Percentiles rank a stretch among this genome's conserved stretches.
Conservation (phyloP, 2,329 filamentous ascomycete genomes). For the Calycina herbarum region DNA sequence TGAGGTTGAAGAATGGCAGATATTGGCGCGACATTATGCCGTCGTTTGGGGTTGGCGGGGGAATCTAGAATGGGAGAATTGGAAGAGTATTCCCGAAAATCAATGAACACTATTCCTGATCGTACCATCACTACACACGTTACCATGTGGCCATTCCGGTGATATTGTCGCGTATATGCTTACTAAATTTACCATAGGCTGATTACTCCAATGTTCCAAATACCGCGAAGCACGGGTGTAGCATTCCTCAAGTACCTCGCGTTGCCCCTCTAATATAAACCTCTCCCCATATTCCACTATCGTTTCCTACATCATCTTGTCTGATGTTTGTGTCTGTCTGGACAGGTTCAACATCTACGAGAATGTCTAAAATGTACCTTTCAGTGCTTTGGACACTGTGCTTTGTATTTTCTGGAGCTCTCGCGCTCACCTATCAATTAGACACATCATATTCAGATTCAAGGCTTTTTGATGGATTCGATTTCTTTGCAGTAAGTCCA, state of each 20-base stretch:
- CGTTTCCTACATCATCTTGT: background rate
- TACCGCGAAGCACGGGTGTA: background rate
- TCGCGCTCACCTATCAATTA: slow-evolving; percentile 19
- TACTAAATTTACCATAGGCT: background rate
- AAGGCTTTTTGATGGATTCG: slow-evolving; percentile 47
- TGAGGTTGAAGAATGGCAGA: slow-evolving; percentile 90
- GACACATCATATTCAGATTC: slow-evolving; percentile 23
- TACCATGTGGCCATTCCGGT: slow-evolving; percentile 1
- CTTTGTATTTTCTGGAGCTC: background rate
- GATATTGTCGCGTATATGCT: background rate
- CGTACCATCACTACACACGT: background rate
- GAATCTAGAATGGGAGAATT: slow-evolving; percentile 23
- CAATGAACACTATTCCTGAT: slow-evolving; percentile 2
- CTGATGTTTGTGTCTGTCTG: slow-evolving; percentile 4
- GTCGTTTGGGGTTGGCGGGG: slow-evolving; percentile 79
- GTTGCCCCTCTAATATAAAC: slow-evolving; percentile 6
- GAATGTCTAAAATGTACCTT: background rate
- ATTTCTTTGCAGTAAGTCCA: slow-evolving; percentile 49
- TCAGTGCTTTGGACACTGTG: slow-evolving; percentile 6
- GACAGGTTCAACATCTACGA: slow-evolving; percentile 1
- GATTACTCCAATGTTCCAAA: background rate
- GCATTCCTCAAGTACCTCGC: slow-evolving; percentile 10
- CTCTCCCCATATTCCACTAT: background rate
- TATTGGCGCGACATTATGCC: slow-evolving; percentile 86
- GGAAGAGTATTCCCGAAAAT: slow-evolving; percentile 11